phyloP scores from a whole-genome alignment of 768 basidiomycete species.

The Amanita jacksonii region DNA sequence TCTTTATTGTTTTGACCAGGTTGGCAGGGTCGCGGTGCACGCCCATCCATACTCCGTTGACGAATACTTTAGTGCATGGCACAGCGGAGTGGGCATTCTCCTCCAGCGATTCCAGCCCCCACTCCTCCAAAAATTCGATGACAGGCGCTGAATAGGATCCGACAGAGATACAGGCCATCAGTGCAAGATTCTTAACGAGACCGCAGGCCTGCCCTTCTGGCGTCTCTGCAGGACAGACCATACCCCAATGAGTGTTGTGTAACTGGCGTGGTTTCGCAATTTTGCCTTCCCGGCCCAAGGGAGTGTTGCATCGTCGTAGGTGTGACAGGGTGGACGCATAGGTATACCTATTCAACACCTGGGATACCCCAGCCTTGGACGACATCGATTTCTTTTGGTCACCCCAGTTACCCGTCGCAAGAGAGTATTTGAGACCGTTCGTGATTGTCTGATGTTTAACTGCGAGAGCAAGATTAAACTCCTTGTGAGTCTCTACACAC shows the following conservation, averaged over 20 bases:
- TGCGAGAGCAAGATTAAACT: constrained; percentile 84
- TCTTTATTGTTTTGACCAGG: constrained; percentile 88
- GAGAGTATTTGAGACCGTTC: constrained; percentile 94
- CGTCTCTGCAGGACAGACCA: constrained; percentile 99
- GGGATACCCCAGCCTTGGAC: constrained; percentile 96
- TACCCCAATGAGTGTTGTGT: constrained; percentile 99
- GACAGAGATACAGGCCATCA: constrained; percentile 97
- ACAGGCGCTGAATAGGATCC: constrained; percentile 94
- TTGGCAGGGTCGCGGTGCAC: constrained; percentile 93
- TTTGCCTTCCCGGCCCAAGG: constrained; percentile 96
- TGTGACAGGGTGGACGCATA: constrained; percentile 98
- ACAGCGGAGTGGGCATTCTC: constrained; percentile 83
- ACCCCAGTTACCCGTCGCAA: constrained; percentile 99
- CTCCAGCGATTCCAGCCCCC: constrained; percentile 92
- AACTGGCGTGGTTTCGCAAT: constrained; percentile 98
- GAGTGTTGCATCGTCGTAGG: constrained; percentile 95
- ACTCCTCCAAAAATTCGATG: constrained; percentile 97
- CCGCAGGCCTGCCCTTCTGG: constrained; percentile 99
- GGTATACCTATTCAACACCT: constrained; percentile 97
- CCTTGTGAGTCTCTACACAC: constrained; percentile 96
- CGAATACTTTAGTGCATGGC: constrained; percentile 92
- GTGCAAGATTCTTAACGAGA: constrained; percentile 94
- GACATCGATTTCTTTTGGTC: constrained; percentile 99
- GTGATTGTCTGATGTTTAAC: constrained; percentile 97
- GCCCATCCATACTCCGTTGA: constrained; percentile 99